These are phyloP conservation scores for Elaeis oleifera DNA, from an alignment of 202 grass and related monocot species.

Conservation along the genomic window DNA sequence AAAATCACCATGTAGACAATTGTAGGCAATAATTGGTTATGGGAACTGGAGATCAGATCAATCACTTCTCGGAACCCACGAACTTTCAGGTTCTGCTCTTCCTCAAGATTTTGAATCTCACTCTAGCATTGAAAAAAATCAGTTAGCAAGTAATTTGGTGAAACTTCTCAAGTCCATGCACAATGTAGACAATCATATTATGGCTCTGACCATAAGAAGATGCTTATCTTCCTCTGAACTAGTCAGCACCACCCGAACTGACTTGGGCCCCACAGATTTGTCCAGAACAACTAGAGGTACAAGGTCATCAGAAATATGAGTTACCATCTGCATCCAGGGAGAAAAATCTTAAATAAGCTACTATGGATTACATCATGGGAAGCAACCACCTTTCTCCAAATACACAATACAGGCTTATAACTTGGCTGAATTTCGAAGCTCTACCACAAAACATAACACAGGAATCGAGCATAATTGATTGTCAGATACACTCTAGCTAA, in stretches of 20 bases:
- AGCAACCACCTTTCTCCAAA: too few relatives aligned
- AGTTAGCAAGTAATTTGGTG: constrained; percentile 2
- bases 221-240: constrained; percentile 80
- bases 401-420: too few relatives aligned
- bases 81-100: constrained; percentile 66
- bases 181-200: constrained; percentile 5
- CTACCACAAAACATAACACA: too few relatives aligned
- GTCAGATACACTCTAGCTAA: too few relatives aligned
- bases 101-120: constrained; percentile 55
- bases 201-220: constrained; percentile 71
- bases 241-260: constrained; percentile 63
- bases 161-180: neutral
- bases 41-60: constrained; percentile 70
- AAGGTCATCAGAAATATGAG: constrained; percentile 57
- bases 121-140: constrained; percentile 31
- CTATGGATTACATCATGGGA: too few relatives aligned
- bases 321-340: constrained; percentile 45
- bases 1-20: constrained; percentile 60
- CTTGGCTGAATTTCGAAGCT: too few relatives aligned
- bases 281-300: constrained; percentile 64
- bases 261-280: constrained; percentile 41
- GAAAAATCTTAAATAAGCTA: neutral
- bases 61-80: constrained; percentile 88
- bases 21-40: constrained; percentile 82
- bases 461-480: too few relatives aligned